Percentiles rank a stretch among this genome's conserved stretches.
These are phyloP conservation scores for Fusarium scirpi DNA, from an alignment of 2,329 filamentous ascomycete genomes.

Conservation along the genomic window DNA sequence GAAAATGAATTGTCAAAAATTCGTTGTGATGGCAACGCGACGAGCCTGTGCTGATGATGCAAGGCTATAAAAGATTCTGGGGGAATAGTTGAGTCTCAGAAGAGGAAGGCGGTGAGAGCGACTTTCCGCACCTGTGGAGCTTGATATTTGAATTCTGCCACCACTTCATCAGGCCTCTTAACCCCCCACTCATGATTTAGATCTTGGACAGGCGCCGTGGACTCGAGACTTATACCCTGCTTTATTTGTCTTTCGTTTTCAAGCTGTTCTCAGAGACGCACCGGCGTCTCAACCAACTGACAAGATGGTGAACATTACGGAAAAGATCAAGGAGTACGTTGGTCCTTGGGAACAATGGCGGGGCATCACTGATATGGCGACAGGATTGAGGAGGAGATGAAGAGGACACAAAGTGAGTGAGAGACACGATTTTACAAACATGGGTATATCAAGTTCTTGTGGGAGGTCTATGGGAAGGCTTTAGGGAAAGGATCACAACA, in stretches of 20 bases:
- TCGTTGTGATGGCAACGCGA: conserved; percentile 42
- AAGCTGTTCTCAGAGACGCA: conserved; percentile 37
- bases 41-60: conserved; percentile 41
- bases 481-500: background rate
- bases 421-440: background rate
- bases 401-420: conserved; percentile 91
- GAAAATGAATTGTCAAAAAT: conserved; percentile 15
- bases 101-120: conserved; percentile 48
- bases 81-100: conserved; percentile 24
- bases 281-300: conserved; percentile 43
- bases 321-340: conserved; percentile 98
- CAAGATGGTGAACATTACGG: conserved; percentile 98
- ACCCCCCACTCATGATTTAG: conserved; percentile 48
- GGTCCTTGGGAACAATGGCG: background rate
- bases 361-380: conserved; percentile 41
- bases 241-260: conserved; percentile 16
- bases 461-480: background rate
- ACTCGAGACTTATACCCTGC: conserved; percentile 25
- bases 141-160: conserved; percentile 42
- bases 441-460: background rate
- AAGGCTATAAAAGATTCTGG: conserved; percentile 47
- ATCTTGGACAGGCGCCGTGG: conserved; percentile 28
- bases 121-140: conserved; percentile 37
- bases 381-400: conserved; percentile 99
- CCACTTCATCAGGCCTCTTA: conserved; percentile 44